Percentiles rank a stretch among this genome's conserved stretches.
phyloP scores from a whole-genome alignment of 2,329 filamentous ascomycete genomes.

The Neurospora sp. region DNA sequence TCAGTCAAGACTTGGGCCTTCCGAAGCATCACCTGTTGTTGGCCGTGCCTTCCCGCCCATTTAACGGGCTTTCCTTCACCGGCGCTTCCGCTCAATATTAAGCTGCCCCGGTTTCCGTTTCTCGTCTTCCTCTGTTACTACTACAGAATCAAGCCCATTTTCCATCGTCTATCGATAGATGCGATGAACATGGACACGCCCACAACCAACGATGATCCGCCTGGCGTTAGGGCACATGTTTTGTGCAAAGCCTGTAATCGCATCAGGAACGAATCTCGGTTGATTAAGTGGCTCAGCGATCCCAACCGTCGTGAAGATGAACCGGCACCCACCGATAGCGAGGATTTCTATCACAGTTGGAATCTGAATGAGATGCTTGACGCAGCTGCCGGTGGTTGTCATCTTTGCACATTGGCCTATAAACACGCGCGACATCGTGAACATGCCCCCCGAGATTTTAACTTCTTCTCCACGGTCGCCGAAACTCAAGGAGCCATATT shows the following conservation, averaged over 20 bases:
- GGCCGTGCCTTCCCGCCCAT: no score
- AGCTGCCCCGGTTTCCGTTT: neutral
- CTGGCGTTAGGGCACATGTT: neutral
- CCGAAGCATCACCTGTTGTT: no score
- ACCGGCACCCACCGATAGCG: neutral
- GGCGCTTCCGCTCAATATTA: neutral
- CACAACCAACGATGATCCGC: neutral
- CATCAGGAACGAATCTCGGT: neutral
- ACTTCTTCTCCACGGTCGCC: neutral
- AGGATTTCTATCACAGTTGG: neutral
- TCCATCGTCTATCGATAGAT: neutral
- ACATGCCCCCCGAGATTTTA: neutral
- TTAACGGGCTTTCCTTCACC: neutral
- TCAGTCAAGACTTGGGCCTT: neutral
- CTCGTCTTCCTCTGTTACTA: neutral
- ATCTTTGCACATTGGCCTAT: neutral
- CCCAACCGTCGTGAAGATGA: neutral
- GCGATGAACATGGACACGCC: neutral
- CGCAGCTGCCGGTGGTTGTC: neutral
- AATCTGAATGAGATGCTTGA: neutral
- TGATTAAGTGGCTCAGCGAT: neutral
- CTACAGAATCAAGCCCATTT: neutral
- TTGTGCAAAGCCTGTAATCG: neutral
- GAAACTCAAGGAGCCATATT: neutral
- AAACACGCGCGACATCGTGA: neutral